Evolutionary conservation across 148 eudicot species (phyloP), one percentile per base, ranked within the genome.

Genomic region (Amaranthus cruentus): DNA sequence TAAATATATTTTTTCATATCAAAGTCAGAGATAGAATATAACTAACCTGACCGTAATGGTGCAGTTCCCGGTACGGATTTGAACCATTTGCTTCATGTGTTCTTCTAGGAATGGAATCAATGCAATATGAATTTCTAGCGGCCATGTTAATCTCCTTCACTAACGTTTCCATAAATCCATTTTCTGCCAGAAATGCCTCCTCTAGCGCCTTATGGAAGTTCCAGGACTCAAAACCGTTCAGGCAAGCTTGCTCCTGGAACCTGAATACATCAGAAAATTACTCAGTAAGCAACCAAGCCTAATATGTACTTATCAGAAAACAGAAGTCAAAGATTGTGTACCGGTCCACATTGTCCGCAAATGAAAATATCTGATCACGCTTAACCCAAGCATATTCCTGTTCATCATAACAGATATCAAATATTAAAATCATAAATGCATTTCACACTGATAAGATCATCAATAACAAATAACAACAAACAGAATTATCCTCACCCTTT

Each of bases 301-400:
- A 56, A 4, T 3, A 14, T 68, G 57, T 13, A 72, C 50, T 13
- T 14, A 42, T 61, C 49, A 60, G 9, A 66, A 43, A 43, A 55
- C 44, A n/a, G 9, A 48, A 47, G 49, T 15, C 2, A 66, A 80
- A 71, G 72, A 63, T 55, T 62, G 74, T 63, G 65, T 76, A 92
- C 99, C 94, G 87, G 77, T 90, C 92, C 21, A 90, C 88, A 66
- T 86, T 82, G 50, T 92, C 99, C 46, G 83, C 75, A 71, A 92
- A 96, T 47, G 99, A 86, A 83, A 68, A 88, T 64, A 92, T 85
- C 88, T 82, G 86, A 72, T 90, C 91, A 11, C 81, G 85, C 78
- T 84, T 85, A 64, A 90, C 88, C 99, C 99, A 96, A 66, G 94
- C 96, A 84, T 92, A 96, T 64, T 96, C 97, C 97, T 96, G 97